Base-by-base conservation (phyloP, 164 flowering plant genomes). In the Annona squamosa region DNA sequence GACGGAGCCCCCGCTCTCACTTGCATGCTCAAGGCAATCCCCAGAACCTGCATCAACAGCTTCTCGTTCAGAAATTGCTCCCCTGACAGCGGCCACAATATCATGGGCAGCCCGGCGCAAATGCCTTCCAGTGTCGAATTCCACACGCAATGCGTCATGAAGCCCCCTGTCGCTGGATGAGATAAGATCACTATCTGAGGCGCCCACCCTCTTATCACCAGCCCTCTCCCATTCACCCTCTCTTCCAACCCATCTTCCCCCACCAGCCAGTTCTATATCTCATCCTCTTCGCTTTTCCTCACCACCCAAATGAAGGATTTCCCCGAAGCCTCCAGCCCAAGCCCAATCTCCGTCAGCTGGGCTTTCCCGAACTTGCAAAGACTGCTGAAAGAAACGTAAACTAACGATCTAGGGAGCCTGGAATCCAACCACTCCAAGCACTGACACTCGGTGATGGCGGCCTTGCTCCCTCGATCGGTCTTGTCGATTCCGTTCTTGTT, bases 131-230 rank as follows among this genome's bases (percentile, higher is more conserved):
- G 48, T 0, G 89, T 82, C 1, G 91, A 90, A 79, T 90, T 90
- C 93, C 93, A 89, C 0, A 89, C 88, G 18, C 86, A 86, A 41
- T 87, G 93, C 1, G 87, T 87, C 48, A 89, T 43, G 76, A 89
- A 87, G 46, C 87, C 90, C 67, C 87, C 81, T 0, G 83, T 69
- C 0, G 91, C 74, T 0, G 75, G 78, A 73, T 88, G 91, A 0
- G 90, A 80, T 52, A 90, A 71, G 4, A 88, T 86, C 19, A 86
- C 69, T 4, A 86, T 78, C 62, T 90, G 92, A 0, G 91, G 94
- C 0, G 92, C 89, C 92, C 92, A 90, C 5, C 91, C 91, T 61
- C 67, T 77, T 26, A 90, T 83, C 47, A 90, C 2, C 0, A 90
- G 73, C 0, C 91, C 90, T 44, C 86, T 80, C 0, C 79, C 88